Conservation (phyloP, 2,329 filamentous ascomycete species). For the Aspergillus pseudonomiae region DNA sequence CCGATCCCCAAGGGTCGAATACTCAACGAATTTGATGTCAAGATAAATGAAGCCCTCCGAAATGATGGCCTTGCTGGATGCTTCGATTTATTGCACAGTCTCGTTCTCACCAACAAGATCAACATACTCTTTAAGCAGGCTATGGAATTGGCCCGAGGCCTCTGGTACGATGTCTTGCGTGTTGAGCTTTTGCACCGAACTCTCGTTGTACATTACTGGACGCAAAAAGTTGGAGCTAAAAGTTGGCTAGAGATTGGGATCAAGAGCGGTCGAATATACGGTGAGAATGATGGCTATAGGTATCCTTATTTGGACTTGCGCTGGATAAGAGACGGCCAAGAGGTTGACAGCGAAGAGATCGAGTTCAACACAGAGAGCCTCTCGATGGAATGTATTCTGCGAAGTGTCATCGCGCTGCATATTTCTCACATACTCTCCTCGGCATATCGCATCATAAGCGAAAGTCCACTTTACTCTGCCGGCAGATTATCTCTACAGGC, state of each 20-base stretch:
- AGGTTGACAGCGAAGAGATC: constrained; percentile 70
- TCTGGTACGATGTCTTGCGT: constrained; percentile 77
- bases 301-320: constrained; percentile 52
- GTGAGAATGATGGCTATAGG: constrained; percentile 17
- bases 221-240: constrained; percentile 68
- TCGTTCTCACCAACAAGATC: constrained; percentile 88
- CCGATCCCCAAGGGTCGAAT: constrained; percentile 66
- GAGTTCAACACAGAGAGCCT: constrained; percentile 67
- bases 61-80: constrained; percentile 75
- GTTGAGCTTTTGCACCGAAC: constrained; percentile 80
- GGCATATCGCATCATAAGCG: constrained; percentile 63
- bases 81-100: constrained; percentile 84
- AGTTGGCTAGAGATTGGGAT: constrained; percentile 92
- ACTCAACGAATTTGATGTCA: constrained; percentile 67
- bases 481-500: constrained; percentile 63
- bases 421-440: constrained; percentile 70
- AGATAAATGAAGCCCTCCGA: constrained; percentile 71
- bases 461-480: constrained; percentile 63
- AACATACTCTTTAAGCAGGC: constrained; percentile 80
- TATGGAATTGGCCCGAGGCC: constrained; percentile 64
- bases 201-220: constrained; percentile 91
- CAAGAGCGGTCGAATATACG: constrained; percentile 29
- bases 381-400: constrained; percentile 74
- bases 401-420: constrained; percentile 74
- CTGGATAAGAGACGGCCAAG: constrained; percentile 84